Percentiles rank a stretch among this genome's conserved stretches.
These are phyloP conservation scores for Physcomitrium patens DNA, from an alignment of 225 moss, liverwort and hornwort genomes.

Conservation along the genomic window DNA sequence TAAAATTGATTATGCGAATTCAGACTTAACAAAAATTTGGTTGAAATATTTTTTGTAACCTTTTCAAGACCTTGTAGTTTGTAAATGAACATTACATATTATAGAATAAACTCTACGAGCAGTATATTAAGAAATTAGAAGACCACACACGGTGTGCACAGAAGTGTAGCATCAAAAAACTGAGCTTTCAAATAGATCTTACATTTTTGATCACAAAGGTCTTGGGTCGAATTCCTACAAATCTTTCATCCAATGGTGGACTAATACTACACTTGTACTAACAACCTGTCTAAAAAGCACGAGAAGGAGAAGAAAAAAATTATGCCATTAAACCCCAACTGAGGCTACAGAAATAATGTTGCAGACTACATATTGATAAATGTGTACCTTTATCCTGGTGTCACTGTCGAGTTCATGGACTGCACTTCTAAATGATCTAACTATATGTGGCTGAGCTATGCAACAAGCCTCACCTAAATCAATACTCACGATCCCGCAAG, in stretches of 20 bases:
- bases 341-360: constrained; percentile 13
- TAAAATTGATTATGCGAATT: too few species aligned
- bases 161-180: background rate
- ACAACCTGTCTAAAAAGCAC: constrained; percentile 4
- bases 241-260: constrained; percentile 17
- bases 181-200: background rate
- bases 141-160: background rate
- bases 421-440: constrained; percentile 17
- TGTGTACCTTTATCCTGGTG: background rate
- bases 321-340: background rate
- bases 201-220: background rate
- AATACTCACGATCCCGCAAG: constrained; percentile 7
- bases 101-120: background rate
- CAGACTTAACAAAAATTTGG: too few species aligned
- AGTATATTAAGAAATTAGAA: background rate
- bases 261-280: background rate
- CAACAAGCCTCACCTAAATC: constrained; percentile 17
- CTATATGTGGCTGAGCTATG: constrained; percentile 9
- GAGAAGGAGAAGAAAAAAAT: constrained; percentile 8
- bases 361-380: background rate
- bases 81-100: too few species aligned
- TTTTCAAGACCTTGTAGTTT: too few species aligned
- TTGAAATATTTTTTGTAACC: too few species aligned
- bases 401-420: background rate
- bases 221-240: constrained; percentile 21